Evolutionary conservation across 2,329 filamentous ascomycete species (phyloP).

Genomic region (Pestalotiopsis sp.): DNA sequence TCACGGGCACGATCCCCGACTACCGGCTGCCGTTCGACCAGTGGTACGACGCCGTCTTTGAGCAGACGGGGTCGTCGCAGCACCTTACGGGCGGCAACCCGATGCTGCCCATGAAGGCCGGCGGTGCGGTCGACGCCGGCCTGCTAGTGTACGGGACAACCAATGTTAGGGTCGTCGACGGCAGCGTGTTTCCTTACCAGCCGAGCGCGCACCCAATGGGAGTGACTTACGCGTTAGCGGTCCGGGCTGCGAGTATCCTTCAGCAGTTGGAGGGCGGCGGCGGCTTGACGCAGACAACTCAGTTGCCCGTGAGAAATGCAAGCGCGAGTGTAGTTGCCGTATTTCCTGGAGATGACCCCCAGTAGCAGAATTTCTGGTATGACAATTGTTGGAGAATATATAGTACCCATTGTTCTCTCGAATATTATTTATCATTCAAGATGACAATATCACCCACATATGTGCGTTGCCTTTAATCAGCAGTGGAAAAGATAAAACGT

Average conservation of each 20-base stretch:
- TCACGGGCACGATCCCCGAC: conserved; percentile 7
- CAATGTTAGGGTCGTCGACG: conserved; percentile 34
- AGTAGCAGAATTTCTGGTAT: neutral
- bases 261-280: neutral
- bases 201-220: conserved; percentile 16
- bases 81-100: conserved; percentile 14
- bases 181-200: conserved; percentile 26
- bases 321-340: neutral
- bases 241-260: conserved; percentile 12
- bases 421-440: too few relatives aligned
- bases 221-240: conserved; percentile 14
- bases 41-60: conserved; percentile 6
- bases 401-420: too few relatives aligned
- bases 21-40: conserved; percentile 13
- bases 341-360: neutral
- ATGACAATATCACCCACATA: too few relatives aligned
- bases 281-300: neutral
- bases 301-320: neutral
- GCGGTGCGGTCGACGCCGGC: conserved; percentile 37
- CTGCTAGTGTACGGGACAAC: conserved; percentile 36
- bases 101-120: conserved; percentile 44
- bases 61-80: conserved; percentile 15
- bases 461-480: too few relatives aligned
- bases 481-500: too few relatives aligned
- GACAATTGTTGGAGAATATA: too few relatives aligned